A percentile compares a stretch with the other conserved stretches of the same genome.
Conservation (phyloP, 2,329 filamentous ascomycete genomes). For the Bipolaris zeicola region DNA sequence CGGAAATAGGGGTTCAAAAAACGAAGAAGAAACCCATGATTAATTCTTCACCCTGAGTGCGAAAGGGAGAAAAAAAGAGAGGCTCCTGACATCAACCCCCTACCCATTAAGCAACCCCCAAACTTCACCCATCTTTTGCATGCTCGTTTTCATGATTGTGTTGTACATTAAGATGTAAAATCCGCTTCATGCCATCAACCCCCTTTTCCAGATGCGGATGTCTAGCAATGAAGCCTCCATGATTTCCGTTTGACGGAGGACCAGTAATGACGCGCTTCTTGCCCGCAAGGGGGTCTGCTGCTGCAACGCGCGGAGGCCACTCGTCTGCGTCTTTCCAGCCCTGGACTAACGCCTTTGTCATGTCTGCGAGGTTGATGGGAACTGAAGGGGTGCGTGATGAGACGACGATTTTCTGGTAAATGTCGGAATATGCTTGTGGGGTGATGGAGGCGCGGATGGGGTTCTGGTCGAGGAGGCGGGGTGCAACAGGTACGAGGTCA, state of each 20-base stretch:
- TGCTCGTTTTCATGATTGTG: slow-evolving; percentile 13
- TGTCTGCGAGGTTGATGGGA: slow-evolving; percentile 83
- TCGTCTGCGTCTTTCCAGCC: slow-evolving; percentile 94
- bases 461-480: slow-evolving; percentile 74
- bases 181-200: slow-evolving; percentile 53
- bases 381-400: slow-evolving; percentile 81
- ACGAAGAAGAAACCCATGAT: background rate
- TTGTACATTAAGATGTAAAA: slow-evolving; percentile 47
- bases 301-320: slow-evolving; percentile 75
- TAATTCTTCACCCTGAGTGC: background rate
- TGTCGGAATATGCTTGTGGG: slow-evolving; percentile 73
- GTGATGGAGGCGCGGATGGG: slow-evolving; percentile 78
- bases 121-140: slow-evolving; percentile 14
- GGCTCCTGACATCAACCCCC: background rate
- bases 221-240: slow-evolving; percentile 41
- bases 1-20: no score
- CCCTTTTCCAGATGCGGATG: slow-evolving; percentile 52
- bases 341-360: slow-evolving; percentile 78
- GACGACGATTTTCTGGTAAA: slow-evolving; percentile 88
- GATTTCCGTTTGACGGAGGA: slow-evolving; percentile 19
- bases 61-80: background rate
- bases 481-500: slow-evolving; percentile 70
- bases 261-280: slow-evolving; percentile 39
- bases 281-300: slow-evolving; percentile 54
- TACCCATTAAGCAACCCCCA: background rate